A percentile compares a stretch with the other conserved stretches of the same genome.
These are phyloP conservation scores for Hemileccinum rubropunctum DNA, from an alignment of 768 basidiomycete species.

Conservation along the genomic window DNA sequence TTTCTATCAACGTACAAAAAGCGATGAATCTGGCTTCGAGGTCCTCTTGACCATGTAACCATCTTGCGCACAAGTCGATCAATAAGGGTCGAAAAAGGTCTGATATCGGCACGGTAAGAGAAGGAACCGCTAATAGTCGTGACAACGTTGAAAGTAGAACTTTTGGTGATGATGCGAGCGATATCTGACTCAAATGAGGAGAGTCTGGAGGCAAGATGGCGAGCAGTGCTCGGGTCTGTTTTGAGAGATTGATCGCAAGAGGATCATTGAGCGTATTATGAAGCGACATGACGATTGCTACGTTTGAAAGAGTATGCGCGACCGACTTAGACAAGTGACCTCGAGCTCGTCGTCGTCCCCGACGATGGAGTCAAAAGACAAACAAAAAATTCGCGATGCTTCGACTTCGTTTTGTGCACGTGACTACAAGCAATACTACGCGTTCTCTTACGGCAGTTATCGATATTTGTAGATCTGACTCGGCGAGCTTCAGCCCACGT, in stretches of 20 bases:
- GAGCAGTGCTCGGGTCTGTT: constrained; percentile 50
- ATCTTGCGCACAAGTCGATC: constrained; percentile 76
- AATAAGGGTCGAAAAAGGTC: constrained; percentile 72
- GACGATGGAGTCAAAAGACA: too few relatives aligned
- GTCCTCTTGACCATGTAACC: constrained; percentile 58
- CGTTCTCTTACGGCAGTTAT: constrained; percentile 17
- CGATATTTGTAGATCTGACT: constrained; percentile 7
- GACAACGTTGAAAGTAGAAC: constrained; percentile 58
- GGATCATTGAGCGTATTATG: constrained; percentile 44
- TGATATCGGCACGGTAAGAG: constrained; percentile 62
- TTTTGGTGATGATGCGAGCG: constrained; percentile 36
- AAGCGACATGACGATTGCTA: constrained; percentile 11
- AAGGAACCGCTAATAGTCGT: constrained; percentile 54
- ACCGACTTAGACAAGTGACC: constrained; percentile 5
- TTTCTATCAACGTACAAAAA: constrained; percentile 61
- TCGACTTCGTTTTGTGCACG: constrained; percentile 12
- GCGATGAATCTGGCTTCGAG: constrained; percentile 54
- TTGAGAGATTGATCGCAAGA: constrained; percentile 53
- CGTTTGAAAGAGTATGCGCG: background rate
- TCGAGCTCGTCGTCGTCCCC: background rate
- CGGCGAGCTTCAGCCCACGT: background rate
- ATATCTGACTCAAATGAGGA: constrained; percentile 37
- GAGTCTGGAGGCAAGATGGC: constrained; percentile 43
- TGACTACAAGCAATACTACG: constrained; percentile 15
- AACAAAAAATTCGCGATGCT: too few relatives aligned